Evolutionary conservation across 2,329 filamentous ascomycete genomes (phyloP).

Genomic region (Endoconidiophora laricicola): DNA sequence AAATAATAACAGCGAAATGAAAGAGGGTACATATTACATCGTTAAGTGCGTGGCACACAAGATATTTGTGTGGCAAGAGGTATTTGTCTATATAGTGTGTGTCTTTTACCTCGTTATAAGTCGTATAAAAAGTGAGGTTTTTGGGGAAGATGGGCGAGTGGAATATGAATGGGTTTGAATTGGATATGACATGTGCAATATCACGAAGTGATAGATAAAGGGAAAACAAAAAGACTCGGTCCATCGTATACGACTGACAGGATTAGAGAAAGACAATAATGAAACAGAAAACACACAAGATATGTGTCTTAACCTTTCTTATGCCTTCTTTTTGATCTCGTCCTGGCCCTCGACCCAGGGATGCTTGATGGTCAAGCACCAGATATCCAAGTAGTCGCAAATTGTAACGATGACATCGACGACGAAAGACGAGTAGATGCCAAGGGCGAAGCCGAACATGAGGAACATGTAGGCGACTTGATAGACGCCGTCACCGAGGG

Average conservation of each 20-base stretch:
- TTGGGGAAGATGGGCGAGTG: too few species aligned
- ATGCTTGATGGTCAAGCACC: conserved; percentile 96
- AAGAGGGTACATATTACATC: neutral
- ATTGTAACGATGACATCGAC: conserved; percentile 95
- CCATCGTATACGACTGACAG: neutral
- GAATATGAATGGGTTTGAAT: too few species aligned
- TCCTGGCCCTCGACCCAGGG: conserved; percentile 33
- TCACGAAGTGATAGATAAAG: too few species aligned
- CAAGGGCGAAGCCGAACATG: conserved; percentile 68
- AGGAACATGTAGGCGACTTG: conserved; percentile 84
- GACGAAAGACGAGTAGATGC: conserved; percentile 94
- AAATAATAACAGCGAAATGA: neutral
- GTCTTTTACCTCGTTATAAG: too few species aligned
- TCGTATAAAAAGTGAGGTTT: too few species aligned
- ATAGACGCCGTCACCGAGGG: conserved; percentile 60
- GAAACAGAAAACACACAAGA: neutral
- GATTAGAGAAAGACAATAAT: neutral
- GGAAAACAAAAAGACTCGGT: too few species aligned
- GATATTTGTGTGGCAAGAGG: neutral
- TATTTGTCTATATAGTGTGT: too few species aligned
- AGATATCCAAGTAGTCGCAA: conserved; percentile 95
- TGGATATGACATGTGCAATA: too few species aligned
- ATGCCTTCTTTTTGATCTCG: conserved; percentile 27
- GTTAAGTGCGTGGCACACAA: too few species aligned
- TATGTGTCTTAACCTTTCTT: neutral